Base-by-base conservation (phyloP, 31 red algal species). In the Porphyra umbilicalis region DNA sequence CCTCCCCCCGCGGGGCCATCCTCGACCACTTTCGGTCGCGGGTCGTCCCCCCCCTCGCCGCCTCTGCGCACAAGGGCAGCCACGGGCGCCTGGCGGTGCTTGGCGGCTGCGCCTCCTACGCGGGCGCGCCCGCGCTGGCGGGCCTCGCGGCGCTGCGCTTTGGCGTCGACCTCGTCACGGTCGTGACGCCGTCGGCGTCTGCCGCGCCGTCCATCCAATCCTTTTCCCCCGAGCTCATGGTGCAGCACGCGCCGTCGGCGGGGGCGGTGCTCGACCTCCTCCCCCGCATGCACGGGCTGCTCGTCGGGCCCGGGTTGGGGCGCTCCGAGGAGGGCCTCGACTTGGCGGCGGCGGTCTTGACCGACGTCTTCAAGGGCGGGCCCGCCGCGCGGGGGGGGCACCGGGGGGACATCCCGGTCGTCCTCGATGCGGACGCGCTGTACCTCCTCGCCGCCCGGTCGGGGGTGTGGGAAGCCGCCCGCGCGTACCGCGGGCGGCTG, bases 361-460 rank as follows among this genome's bases (percentile, higher is more conserved):
- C 35, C 30, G 30, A 83, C 36, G 89, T 84, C 0, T 20, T 82
- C 68, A 30, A 10, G 29, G 15, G 18, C 25, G 39, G 35, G 9
- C 75, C 33, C 10, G 31, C 74, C 40, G 34, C 68, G 1, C 38
- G 36, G 25, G 35, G 39, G 31, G 33, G 33, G 1, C 39, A 57
- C 18, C 35, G 34, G 38, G 40, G 79, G 71, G 32, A 79, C 36
- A 77, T 90, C 40, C 46, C 85, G 32, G 31, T 99, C 2, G 93
- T 99, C 15, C 36, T 94, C 7, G 97, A 99, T 83, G 97, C 97
- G 9, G 97, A 99, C 79, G 97, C 88, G 33, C 67, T 99, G 44
- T 94, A 44, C 42, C 81, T 95, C 10, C 35, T 95, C 18, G 39
- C 81, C 31, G 31, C 35, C 10, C 79, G 79, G 30, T 29, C 31